Evolutionary conservation across 257 asterid genomes (phyloP).

Genomic region (Nicotiana paniculata): DNA sequence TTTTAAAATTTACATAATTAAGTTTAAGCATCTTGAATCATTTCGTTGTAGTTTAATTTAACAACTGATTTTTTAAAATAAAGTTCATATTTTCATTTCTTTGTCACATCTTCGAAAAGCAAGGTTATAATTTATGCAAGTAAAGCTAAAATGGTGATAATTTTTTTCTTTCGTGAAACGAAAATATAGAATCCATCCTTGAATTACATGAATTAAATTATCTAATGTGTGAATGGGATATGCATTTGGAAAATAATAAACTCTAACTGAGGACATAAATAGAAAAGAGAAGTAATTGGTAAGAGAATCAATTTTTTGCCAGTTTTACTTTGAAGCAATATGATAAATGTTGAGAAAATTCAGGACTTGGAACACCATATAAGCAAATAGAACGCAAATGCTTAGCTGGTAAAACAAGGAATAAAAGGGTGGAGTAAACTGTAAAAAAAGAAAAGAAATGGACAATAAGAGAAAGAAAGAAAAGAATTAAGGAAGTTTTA

Average conservation of each 20-base stretch:
- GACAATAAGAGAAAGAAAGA: neutral
- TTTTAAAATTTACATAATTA: neutral
- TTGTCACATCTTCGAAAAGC: neutral
- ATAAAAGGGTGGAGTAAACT: neutral
- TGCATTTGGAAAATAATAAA: neutral
- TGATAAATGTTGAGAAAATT: neutral
- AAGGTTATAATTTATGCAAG: neutral
- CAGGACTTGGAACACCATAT: neutral
- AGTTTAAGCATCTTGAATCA: neutral
- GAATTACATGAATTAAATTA: neutral
- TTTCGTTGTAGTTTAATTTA: neutral
- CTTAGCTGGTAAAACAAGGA: constrained; percentile 7
- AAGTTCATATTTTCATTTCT: neutral
- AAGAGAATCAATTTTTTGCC: neutral
- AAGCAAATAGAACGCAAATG: neutral
- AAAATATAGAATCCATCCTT: neutral
- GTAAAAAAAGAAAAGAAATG: neutral
- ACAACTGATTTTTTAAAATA: neutral
- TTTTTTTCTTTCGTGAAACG: neutral
- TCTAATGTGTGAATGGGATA: neutral
- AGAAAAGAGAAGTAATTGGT: neutral
- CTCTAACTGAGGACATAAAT: neutral
- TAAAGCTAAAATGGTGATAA: neutral
- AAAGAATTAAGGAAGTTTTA: neutral
- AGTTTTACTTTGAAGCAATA: neutral